These are phyloP conservation scores for Penicillium sp. DNA, from an alignment of 2,329 filamentous ascomycete genomes.

Conservation along the genomic window DNA sequence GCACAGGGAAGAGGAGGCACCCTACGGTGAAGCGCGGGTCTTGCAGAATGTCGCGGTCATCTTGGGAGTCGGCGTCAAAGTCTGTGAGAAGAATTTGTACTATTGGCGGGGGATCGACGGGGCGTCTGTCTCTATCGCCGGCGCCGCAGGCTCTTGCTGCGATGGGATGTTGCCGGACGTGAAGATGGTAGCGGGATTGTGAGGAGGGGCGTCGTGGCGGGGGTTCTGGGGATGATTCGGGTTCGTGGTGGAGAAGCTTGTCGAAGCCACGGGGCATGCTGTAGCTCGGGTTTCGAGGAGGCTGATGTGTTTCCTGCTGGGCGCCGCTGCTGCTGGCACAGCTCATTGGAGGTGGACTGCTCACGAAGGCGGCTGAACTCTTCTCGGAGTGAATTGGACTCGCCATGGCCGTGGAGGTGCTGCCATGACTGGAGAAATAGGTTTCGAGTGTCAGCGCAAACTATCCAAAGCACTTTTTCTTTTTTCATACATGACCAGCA, in stretches of 20 bases:
- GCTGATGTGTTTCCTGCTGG: constrained; percentile 11
- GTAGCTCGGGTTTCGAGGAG: constrained; percentile 25
- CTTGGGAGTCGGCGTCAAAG: constrained; percentile 45
- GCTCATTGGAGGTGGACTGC: constrained; percentile 16
- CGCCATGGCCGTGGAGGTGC: constrained; percentile 32
- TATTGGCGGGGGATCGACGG: constrained; percentile 53
- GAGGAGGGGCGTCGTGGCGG: constrained; percentile 29
- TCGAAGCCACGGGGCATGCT: constrained; percentile 44
- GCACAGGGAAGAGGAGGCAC: constrained; percentile 47
- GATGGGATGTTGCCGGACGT: constrained; percentile 52
- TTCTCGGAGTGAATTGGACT: constrained; percentile 38
- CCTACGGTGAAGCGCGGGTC: constrained; percentile 48
- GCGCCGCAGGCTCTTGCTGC: constrained; percentile 52
- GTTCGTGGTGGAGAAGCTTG: constrained; percentile 41
- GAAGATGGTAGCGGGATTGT: constrained; percentile 43
- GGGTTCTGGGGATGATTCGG: constrained; percentile 27
- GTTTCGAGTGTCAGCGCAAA: neutral
- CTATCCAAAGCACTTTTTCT: neutral
- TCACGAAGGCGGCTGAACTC: constrained; percentile 23
- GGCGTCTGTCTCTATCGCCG: constrained; percentile 51
- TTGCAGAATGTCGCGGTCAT: constrained; percentile 45
- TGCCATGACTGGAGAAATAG: constrained; percentile 29
- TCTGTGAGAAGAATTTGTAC: constrained; percentile 51
- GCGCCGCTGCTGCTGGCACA: neutral
- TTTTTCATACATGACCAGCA: neutral